Base-by-base conservation (phyloP, 192 early-diverging fungal genomes). In the Backusella westeae region DNA sequence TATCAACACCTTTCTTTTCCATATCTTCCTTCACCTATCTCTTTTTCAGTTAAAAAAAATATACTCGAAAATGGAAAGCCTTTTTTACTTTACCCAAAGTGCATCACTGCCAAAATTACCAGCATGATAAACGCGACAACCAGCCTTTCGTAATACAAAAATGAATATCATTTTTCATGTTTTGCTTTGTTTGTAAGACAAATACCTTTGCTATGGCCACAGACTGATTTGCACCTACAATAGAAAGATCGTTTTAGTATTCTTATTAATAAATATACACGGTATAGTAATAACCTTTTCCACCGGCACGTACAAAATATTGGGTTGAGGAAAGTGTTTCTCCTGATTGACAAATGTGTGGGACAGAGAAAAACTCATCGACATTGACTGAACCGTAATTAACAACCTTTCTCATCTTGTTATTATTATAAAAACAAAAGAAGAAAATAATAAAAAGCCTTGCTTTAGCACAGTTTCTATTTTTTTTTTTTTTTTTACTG, bases 21-120 rank as follows among this genome's bases (percentile, higher is more conserved):
- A 98, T 88, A 23, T 90, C 59, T 73, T 93, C 89, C 17, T 82
- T 78, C 15, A 97, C 38, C 67, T 79, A 46, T 21, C 17, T 32
- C 32, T 15, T 23, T 32, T 66, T 15, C 10, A 29, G 32, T 23
- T 23, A 66, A 15, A 14, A 66, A 32, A 34, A 66, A 14, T 29
- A 14, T 15, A 66, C 21, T 23, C 26, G 17, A 34, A 66, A 66
- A 66, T 26, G 32, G 32, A 66, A 23, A 66, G 10, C 4, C 6
- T 15, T 34, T 39, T 68, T 8, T 67, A 39, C 34, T 68, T 69
- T 70, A 81, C 88, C 93, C 92, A 96, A 41, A 73, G 71, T 10
- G 94, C 96, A 81, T 98, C 97, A 9, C 81, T 81, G 19, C 97
- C 97, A 14, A 98, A 86, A 71, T 88, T 90, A 41, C 95, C 97